Conservation (phyloP, 164 flowering plant genomes). For the Vitis cinerea region DNA sequence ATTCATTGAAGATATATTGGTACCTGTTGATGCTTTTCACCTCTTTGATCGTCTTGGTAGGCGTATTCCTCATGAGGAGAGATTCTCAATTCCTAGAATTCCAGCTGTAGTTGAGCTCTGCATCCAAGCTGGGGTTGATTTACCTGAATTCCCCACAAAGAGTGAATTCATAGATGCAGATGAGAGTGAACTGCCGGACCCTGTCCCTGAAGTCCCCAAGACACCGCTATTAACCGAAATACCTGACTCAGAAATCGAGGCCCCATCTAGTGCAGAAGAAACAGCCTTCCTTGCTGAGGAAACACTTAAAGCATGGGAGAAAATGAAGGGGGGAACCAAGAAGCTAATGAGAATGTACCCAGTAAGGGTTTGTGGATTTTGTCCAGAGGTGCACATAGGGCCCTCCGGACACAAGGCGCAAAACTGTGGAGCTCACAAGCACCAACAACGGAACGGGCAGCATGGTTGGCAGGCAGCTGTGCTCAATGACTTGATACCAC, state of each 20-base stretch:
- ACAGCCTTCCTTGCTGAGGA: constrained; percentile 60
- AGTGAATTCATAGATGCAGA: constrained; percentile 88
- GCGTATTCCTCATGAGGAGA: constrained; percentile 78
- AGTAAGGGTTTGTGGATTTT: constrained; percentile 93
- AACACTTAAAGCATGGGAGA: constrained; percentile 79
- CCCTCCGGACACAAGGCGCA: constrained; percentile 89
- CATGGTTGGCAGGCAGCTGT: constrained; percentile 96
- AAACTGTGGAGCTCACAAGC: constrained; percentile 92
- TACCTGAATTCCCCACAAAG: constrained; percentile 85
- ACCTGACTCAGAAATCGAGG: constrained; percentile 47
- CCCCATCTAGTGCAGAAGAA: constrained; percentile 60
- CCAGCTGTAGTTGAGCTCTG: constrained; percentile 95
- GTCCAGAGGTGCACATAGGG: constrained; percentile 93
- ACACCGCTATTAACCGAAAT: constrained; percentile 50
- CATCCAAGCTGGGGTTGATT: constrained; percentile 91
- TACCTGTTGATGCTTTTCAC: constrained; percentile 80
- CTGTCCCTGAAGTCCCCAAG: constrained; percentile 33
- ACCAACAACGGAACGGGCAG: constrained; percentile 96
- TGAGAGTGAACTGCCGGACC: constrained; percentile 86
- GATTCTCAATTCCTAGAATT: constrained; percentile 77
- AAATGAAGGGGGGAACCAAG: constrained; percentile 74
- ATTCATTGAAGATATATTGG: constrained; percentile 62
- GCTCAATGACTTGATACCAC: constrained; percentile 87
- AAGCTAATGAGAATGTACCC: constrained; percentile 78
- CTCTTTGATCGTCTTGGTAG: constrained; percentile 78